phyloP scores from a whole-genome alignment of 225 moss, liverwort and hornwort species.

The Polytrichum commune region DNA sequence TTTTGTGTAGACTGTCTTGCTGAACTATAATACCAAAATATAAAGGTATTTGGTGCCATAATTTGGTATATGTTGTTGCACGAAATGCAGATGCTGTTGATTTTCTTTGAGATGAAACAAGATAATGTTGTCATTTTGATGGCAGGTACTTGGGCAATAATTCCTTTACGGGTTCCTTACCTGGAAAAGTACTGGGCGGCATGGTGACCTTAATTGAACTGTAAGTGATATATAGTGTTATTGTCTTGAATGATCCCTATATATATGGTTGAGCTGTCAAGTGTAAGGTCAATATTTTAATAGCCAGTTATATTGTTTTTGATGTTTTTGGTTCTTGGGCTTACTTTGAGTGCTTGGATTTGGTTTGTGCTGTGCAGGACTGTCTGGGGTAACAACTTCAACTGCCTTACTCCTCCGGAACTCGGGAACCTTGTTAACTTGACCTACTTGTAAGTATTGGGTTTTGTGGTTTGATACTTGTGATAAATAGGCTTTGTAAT shows the following conservation, averaged over 20 bases:
- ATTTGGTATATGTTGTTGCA: no score
- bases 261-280: no score
- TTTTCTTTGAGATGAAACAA: no score
- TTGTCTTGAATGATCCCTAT: neutral
- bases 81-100: no score
- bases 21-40: no score
- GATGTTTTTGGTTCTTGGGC: no score
- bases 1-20: no score
- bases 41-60: no score
- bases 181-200: slow-evolving; percentile 22
- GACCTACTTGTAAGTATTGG: slow-evolving; percentile 35
- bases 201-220: slow-evolving; percentile 27
- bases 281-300: no score
- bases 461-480: neutral
- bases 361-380: slow-evolving; percentile 21
- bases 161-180: slow-evolving; percentile 37
- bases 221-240: slow-evolving; percentile 17
- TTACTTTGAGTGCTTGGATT: no score
- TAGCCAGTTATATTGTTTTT: no score
- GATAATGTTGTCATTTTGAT: neutral
- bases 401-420: slow-evolving; percentile 34
- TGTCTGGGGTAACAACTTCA: slow-evolving; percentile 28
- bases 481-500: no score
- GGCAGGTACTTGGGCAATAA: slow-evolving; percentile 57
- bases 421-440: slow-evolving; percentile 40